Percentiles rank a stretch among this genome's conserved stretches.
phyloP scores from a whole-genome alignment of 257 asterid genomes.

The Thymus quinquecostatus region DNA sequence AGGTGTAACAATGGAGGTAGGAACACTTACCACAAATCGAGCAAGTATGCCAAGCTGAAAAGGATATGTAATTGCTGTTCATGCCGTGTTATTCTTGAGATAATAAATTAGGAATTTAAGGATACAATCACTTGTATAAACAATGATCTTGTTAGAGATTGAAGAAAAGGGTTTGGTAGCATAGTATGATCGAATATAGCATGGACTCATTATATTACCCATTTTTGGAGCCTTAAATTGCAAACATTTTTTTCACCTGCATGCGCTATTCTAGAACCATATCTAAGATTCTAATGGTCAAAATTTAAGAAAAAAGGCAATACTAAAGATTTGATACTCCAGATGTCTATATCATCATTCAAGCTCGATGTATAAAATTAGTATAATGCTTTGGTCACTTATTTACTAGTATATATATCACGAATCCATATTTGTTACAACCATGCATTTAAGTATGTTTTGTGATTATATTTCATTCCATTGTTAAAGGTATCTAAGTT shows the following conservation, averaged over 20 bases:
- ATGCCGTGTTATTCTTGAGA: conserved; percentile 23
- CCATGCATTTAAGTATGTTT: not conserved
- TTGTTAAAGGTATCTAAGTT: not conserved
- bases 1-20: conserved; percentile 63
- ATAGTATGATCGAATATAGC: not conserved
- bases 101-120: conserved; percentile 10
- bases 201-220: not conserved
- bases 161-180: conserved; percentile 10
- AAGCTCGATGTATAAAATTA: not conserved
- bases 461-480: conserved; percentile 6
- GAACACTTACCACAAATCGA: conserved; percentile 45
- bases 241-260: no score
- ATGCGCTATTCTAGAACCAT: not conserved
- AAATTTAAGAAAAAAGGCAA: not conserved
- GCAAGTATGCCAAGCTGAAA: conserved; percentile 85
- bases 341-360: conserved; percentile 3
- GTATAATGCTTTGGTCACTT: conserved; percentile 6
- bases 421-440: conserved; percentile 12
- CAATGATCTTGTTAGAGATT: conserved; percentile 16
- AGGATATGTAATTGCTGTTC: conserved; percentile 8
- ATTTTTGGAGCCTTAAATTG: not conserved
- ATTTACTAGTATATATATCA: not conserved
- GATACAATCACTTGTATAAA: conserved; percentile 15
- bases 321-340: conserved; percentile 5
- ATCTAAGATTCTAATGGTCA: conserved; percentile 10